Evolutionary conservation across 305 asterid genomes (phyloP).

Genomic region (Rubia tinctorum): DNA sequence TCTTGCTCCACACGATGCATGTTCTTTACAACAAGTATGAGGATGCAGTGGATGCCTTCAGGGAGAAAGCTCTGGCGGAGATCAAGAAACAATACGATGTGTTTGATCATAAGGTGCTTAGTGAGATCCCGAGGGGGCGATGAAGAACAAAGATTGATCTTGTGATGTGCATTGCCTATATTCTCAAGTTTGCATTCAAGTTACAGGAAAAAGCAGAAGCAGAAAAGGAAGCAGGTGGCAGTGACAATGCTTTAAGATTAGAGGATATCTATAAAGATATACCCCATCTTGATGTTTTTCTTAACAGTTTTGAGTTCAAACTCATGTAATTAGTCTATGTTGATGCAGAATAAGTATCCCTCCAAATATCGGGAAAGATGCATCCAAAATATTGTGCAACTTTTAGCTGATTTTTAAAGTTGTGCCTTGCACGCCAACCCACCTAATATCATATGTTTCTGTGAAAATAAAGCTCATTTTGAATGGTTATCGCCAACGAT

Average conservation of each 20-base stretch:
- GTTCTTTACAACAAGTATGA: conserved; percentile 77
- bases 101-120: conserved; percentile 45
- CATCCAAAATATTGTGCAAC: background rate
- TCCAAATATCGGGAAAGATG: background rate
- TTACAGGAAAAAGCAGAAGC: conserved; percentile 6
- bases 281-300: background rate
- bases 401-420: background rate
- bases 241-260: background rate
- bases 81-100: conserved; percentile 72
- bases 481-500: no score
- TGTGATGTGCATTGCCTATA: no score
- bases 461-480: no score
- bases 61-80: conserved; percentile 65
- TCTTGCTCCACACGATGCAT: conserved; percentile 70
- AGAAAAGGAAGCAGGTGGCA: background rate
- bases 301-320: background rate
- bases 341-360: background rate
- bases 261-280: background rate
- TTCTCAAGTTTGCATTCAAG: conserved; percentile 2
- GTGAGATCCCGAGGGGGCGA: no score
- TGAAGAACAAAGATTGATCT: no score
- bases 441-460: no score
- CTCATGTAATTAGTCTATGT: background rate
- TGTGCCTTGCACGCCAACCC: no score
- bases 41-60: conserved; percentile 64